phyloP scores from a whole-genome alignment of 371 early-diverging fungal species.

The Paramicrosporidium saccamoebae region DNA sequence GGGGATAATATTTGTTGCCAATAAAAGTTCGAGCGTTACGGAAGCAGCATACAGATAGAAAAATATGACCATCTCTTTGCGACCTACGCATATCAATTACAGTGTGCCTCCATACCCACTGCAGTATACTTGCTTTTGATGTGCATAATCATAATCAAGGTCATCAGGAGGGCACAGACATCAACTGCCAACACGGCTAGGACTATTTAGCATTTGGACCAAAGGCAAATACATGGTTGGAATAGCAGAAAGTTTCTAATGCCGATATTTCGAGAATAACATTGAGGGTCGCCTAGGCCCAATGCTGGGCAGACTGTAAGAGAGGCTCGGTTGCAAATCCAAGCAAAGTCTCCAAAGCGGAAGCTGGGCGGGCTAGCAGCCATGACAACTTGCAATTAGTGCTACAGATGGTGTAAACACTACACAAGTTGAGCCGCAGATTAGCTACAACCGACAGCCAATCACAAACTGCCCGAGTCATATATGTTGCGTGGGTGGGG shows the following conservation, averaged over 20 bases:
- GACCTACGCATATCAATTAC: slow-evolving; percentile 12
- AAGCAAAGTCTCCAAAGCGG: slow-evolving; percentile 45
- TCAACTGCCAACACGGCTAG: slow-evolving; percentile 49
- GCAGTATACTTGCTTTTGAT: slow-evolving; percentile 86
- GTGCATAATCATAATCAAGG: slow-evolving; percentile 81
- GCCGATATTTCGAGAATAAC: slow-evolving; percentile 74
- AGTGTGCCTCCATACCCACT: slow-evolving; percentile 25
- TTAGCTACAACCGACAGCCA: no score
- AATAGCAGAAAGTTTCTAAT: slow-evolving; percentile 36
- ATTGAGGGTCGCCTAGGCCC: slow-evolving; percentile 33
- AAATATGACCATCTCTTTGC: slow-evolving; percentile 86
- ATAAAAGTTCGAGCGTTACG: slow-evolving; percentile 45
- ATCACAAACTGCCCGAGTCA: no score
- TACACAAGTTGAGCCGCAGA: no score
- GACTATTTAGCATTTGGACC: not conserved
- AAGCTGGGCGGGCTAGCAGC: slow-evolving; percentile 11
- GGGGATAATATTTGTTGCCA: slow-evolving; percentile 63
- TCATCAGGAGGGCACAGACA: slow-evolving; percentile 69
- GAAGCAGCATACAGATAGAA: slow-evolving; percentile 68
- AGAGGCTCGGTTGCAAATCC: slow-evolving; percentile 42
- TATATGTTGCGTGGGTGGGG: no score
- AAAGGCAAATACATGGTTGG: slow-evolving; percentile 10
- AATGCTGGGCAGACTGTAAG: slow-evolving; percentile 62
- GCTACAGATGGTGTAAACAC: no score
- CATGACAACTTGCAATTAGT: no score